phyloP scores from a whole-genome alignment of 768 basidiomycete species.

The Lactarius indigo region DNA sequence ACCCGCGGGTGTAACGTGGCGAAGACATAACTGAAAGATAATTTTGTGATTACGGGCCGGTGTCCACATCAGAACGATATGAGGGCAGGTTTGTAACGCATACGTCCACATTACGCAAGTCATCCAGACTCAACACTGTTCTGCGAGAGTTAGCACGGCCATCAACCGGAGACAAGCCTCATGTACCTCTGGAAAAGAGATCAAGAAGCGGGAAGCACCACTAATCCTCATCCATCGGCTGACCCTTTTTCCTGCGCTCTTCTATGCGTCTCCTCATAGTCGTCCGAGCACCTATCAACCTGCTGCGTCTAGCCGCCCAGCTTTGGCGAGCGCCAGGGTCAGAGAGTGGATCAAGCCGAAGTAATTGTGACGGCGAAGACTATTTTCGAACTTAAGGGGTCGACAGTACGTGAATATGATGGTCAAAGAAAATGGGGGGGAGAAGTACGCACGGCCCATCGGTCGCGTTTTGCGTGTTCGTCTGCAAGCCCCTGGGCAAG shows the following conservation, averaged over 20 bases:
- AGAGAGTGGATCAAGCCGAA: slow-evolving; percentile 76
- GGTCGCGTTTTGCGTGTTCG: slow-evolving; percentile 71
- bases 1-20: background rate
- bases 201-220: background rate
- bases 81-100: slow-evolving; percentile 10
- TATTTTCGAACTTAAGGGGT: slow-evolving; percentile 72
- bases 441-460: slow-evolving; percentile 70
- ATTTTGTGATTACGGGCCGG: background rate
- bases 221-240: slow-evolving; percentile 44
- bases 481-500: slow-evolving; percentile 53
- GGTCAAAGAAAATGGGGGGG: background rate
- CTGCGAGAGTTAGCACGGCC: slow-evolving; percentile 1
- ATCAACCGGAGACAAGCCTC: slow-evolving; percentile 1
- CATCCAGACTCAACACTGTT: slow-evolving; percentile 9
- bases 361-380: slow-evolving; percentile 82
- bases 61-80: slow-evolving; percentile 8
- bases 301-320: slow-evolving; percentile 54
- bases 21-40: background rate
- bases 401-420: slow-evolving; percentile 12
- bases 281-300: slow-evolving; percentile 44
- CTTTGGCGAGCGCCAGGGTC: slow-evolving; percentile 68
- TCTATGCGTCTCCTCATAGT: slow-evolving; percentile 43
- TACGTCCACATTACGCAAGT: slow-evolving; percentile 15
- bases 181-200: slow-evolving; percentile 2
- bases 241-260: slow-evolving; percentile 39